These are phyloP conservation scores for Aegilops speltoides DNA, from an alignment of 176 grass and related monocot species.

Conservation along the genomic window DNA sequence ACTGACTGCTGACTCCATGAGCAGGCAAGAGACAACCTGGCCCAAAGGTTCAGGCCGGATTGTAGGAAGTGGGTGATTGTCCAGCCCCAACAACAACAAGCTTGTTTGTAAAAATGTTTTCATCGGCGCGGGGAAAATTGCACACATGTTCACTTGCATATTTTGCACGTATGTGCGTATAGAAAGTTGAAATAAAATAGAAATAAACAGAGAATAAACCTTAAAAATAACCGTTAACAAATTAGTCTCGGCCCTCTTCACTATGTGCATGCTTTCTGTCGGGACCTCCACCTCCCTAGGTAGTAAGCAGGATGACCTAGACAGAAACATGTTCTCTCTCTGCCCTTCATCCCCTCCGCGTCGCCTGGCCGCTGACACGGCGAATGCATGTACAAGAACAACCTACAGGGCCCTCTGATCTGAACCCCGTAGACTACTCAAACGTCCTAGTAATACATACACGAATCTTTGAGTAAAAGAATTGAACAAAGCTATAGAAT, in stretches of 20 bases:
- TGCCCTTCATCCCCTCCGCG: background rate
- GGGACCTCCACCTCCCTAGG: background rate
- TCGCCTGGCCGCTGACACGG: background rate
- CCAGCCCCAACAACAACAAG: too few species aligned
- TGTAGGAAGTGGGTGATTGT: too few species aligned
- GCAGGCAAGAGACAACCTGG: too few species aligned
- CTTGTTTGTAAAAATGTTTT: too few species aligned
- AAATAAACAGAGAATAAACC: background rate
- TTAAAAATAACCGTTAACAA: background rate
- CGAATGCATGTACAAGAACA: background rate
- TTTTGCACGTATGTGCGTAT: too few species aligned
- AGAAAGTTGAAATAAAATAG: too few species aligned
- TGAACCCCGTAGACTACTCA: constrained; percentile 25
- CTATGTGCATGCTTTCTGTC: background rate
- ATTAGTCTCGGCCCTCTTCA: background rate
- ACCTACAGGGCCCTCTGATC: background rate
- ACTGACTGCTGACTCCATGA: too few species aligned
- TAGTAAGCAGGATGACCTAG: background rate
- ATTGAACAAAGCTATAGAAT: background rate
- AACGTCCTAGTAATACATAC: background rate
- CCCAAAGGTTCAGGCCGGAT: too few species aligned
- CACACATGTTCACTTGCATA: too few species aligned
- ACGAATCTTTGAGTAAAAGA: background rate
- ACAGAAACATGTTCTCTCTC: background rate
- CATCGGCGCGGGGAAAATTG: too few species aligned